Base-by-base conservation (phyloP, 805 yeast species). In the Schizosaccharomyces pombe region DNA sequence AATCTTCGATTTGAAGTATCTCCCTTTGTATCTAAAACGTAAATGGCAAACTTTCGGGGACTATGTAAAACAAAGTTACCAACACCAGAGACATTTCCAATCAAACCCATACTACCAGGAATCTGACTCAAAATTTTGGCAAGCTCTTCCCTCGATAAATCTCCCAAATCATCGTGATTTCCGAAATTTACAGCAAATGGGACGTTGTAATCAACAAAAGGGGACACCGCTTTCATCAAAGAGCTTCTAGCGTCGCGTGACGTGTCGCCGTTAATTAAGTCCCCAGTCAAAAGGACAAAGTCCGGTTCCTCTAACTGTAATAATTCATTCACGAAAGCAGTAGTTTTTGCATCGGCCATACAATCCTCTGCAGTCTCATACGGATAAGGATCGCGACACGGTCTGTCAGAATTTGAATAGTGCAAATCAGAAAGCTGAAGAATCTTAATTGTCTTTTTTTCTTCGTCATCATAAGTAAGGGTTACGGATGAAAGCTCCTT, bases 151-250 rank as follows among this genome's bases (percentile, higher is more conserved):
- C 94, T 73, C 14, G 70, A 57, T 56, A 85, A 60, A 3, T 79
- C 73, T 0, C 94, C 89, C 67, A 87, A 94, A 62, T 82, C 91
- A 64, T 91, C 98, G 64, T 91, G 98, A 64, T 91, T 91, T 0
- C 98, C 98, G 70, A 89, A 73, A 6, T 80, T 78, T 59, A 82
- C 72, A 0, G 95, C 89, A 70, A 75, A 91, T 2, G 97, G 96
- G 6, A 87, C 81, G 53, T 72, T 66, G 52, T 83, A 68, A 14
- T 68, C 61, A 26, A 87, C 73, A 29, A 85, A 75, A 0, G 94
- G 93, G 9, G 73, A 69, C 8, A 82, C 71, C 0, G 80, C 85
- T 63, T 91, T 89, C 57, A 81, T 72, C n/a, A 85, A 60, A 0
- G 95, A 77, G 0, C 94, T 79, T 59, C 80, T 80, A 0, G 95